phyloP scores from a whole-genome alignment of 2,329 filamentous ascomycete species.

The Tolypocladium tropicale region DNA sequence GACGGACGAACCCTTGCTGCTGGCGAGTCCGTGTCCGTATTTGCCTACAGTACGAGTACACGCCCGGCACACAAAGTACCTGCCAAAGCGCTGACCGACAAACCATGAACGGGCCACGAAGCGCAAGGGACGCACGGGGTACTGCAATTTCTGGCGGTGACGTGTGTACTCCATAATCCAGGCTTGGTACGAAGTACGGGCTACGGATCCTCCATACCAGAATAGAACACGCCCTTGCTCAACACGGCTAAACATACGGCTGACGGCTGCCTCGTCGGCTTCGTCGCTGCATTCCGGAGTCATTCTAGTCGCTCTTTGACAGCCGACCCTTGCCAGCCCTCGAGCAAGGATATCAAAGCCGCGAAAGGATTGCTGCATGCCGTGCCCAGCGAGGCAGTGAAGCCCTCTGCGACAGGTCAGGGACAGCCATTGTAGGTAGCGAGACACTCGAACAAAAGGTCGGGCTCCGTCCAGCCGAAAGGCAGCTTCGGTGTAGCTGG shows the following conservation, averaged over 20 bases:
- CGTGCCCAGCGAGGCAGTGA: neutral
- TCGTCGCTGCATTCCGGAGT: neutral
- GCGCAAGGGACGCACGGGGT: neutral
- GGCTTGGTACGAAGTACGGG: neutral
- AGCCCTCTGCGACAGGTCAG: neutral
- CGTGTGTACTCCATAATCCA: neutral
- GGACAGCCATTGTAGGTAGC: too few species aligned
- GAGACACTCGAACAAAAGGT: too few species aligned
- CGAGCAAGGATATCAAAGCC: neutral
- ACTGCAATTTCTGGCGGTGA: slow-evolving; percentile 1
- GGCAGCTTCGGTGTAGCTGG: too few species aligned
- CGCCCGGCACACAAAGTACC: too few species aligned
- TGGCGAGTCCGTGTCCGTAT: too few species aligned
- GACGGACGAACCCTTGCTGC: too few species aligned
- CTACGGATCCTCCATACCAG: neutral
- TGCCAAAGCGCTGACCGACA: neutral
- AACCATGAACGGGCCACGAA: neutral
- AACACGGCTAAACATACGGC: neutral
- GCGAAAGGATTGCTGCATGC: too few species aligned
- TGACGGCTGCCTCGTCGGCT: neutral
- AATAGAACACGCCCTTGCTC: neutral
- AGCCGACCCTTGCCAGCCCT: neutral
- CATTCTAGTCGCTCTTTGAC: neutral
- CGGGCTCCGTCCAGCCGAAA: neutral
- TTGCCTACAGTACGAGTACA: too few species aligned